phyloP scores from a whole-genome alignment of 805 yeast genomes.

The Candida golubevii region DNA sequence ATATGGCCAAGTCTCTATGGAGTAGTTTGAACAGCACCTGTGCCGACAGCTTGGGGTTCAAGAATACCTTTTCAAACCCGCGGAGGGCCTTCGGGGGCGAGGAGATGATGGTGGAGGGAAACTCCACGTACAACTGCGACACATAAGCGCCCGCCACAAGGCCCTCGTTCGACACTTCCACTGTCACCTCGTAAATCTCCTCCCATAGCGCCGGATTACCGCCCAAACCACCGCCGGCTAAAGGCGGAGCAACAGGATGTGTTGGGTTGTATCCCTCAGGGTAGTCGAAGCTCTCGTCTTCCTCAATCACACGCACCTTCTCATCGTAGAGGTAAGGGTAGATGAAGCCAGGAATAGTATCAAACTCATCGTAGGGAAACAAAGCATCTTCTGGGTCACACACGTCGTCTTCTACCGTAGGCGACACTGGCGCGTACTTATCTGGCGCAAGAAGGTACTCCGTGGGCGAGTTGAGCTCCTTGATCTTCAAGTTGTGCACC shows the following conservation, averaged over 20 bases:
- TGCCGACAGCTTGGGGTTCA: constrained; percentile 38
- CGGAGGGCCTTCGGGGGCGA: constrained; percentile 52
- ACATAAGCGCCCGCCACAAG: constrained; percentile 44
- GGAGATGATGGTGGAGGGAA: constrained; percentile 43
- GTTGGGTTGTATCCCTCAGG: constrained; percentile 37
- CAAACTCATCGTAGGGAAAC: constrained; percentile 49
- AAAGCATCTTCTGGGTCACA: constrained; percentile 53
- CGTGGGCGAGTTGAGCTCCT: constrained; percentile 39
- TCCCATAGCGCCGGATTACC: constrained; percentile 63
- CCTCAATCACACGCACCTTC: constrained; percentile 30
- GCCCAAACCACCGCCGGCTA: constrained; percentile 50
- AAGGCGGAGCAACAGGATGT: constrained; percentile 32
- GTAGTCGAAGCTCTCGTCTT: constrained; percentile 35
- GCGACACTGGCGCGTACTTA: constrained; percentile 41
- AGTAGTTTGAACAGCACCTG: constrained; percentile 41
- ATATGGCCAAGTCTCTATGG: constrained; percentile 51
- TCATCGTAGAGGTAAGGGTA: constrained; percentile 49
- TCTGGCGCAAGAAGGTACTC: constrained; percentile 45
- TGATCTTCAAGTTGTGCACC: constrained; percentile 34
- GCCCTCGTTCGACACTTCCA: constrained; percentile 47
- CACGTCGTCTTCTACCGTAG: constrained; percentile 42
- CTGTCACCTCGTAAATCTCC: constrained; percentile 42
- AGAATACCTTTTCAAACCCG: constrained; percentile 53
- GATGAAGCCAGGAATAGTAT: constrained; percentile 52
- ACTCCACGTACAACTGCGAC: constrained; percentile 51